Evolutionary conservation across 148 eudicot genomes (phyloP).

Genomic region (Nepenthes gracilis): DNA sequence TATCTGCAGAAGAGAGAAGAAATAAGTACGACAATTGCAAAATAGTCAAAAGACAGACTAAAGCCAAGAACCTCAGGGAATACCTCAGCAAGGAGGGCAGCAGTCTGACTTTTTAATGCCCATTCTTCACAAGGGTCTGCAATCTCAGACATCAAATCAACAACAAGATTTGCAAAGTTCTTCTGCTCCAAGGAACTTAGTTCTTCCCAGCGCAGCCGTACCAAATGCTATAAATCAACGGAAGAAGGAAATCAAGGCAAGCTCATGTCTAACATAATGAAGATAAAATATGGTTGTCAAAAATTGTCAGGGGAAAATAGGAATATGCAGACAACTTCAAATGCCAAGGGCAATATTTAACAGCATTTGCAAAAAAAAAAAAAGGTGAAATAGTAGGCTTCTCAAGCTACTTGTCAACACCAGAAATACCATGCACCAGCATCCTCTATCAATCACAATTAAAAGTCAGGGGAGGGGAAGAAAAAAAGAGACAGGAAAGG

Average conservation of each 20-base stretch:
- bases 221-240: conserved; percentile 59
- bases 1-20: conserved; percentile 37
- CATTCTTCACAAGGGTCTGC: conserved; percentile 72
- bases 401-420: too few relatives aligned
- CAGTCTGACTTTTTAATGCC: conserved; percentile 89
- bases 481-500: too few relatives aligned
- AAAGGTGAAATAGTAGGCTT: too few relatives aligned
- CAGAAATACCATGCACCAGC: too few relatives aligned
- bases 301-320: too few relatives aligned
- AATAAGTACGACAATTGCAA: not conserved
- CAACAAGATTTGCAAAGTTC: conserved; percentile 66
- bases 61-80: conserved; percentile 1
- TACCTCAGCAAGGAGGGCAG: conserved; percentile 98
- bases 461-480: too few relatives aligned
- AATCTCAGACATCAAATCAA: conserved; percentile 71
- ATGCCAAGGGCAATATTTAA: too few relatives aligned
- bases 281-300: not conserved
- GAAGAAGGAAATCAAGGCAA: conserved; percentile 4
- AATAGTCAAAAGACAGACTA: conserved; percentile 1
- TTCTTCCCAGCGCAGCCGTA: conserved; percentile 92
- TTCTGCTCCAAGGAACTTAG: conserved; percentile 44
- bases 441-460: too few relatives aligned
- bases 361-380: too few relatives aligned
- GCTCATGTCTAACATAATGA: not conserved
- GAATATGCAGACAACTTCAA: too few relatives aligned